A percentile compares a stretch with the other conserved stretches of the same genome.
phyloP scores from a whole-genome alignment of 441 rosid genomes.

The Pelargonium australe region DNA sequence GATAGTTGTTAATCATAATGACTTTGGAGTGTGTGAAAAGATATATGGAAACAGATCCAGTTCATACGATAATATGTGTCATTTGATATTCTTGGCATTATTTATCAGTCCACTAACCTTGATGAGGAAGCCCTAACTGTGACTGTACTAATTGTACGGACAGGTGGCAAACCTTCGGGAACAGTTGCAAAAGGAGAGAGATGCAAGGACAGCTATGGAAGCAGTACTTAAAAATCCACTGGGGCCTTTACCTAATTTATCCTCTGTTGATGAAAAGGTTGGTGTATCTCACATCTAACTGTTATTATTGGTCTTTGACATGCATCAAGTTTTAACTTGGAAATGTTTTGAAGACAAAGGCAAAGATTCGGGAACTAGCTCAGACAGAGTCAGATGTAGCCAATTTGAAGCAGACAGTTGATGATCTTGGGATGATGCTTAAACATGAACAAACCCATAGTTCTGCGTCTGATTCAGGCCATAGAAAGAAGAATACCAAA shows the following conservation, averaged over 20 bases:
- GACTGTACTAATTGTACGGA: slow-evolving; percentile 12
- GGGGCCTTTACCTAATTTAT: slow-evolving; percentile 34
- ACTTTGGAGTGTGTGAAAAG: neutral
- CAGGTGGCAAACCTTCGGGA: slow-evolving; percentile 82
- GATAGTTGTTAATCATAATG: no score
- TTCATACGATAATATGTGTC: neutral
- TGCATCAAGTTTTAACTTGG: slow-evolving; percentile 25
- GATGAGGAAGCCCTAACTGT: neutral
- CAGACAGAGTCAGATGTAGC: slow-evolving; percentile 56
- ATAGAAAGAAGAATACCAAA: slow-evolving; percentile 42
- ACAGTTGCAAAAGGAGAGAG: slow-evolving; percentile 72
- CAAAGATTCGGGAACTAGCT: slow-evolving; percentile 57
- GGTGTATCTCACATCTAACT: slow-evolving; percentile 22
- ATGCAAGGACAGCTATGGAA: slow-evolving; percentile 55
- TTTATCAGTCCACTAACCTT: neutral
- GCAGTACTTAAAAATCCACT: slow-evolving; percentile 48
- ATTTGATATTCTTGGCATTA: neutral
- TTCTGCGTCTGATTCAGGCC: slow-evolving; percentile 27
- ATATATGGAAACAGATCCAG: neutral
- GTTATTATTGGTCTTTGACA: slow-evolving; percentile 17
- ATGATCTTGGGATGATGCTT: slow-evolving; percentile 55
- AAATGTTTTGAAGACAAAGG: slow-evolving; percentile 44
- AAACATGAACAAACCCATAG: slow-evolving; percentile 34
- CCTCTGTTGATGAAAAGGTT: slow-evolving; percentile 56
- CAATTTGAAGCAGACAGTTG: slow-evolving; percentile 55